These are phyloP conservation scores for Termitomyces sp. DNA, from an alignment of 768 basidiomycete genomes.

Conservation along the genomic window DNA sequence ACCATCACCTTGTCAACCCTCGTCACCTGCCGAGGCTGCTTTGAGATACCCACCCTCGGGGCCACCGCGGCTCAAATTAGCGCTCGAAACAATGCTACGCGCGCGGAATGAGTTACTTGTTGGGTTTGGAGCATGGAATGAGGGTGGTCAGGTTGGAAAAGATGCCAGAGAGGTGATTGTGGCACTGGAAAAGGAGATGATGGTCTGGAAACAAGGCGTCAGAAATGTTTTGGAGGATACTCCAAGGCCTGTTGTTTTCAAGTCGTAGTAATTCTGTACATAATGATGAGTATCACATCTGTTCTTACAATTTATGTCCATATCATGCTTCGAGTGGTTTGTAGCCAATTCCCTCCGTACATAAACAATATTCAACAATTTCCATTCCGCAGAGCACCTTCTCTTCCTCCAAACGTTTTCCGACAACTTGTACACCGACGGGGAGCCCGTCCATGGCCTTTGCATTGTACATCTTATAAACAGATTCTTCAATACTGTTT, in stretches of 20 bases:
- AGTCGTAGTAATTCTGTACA: not conserved
- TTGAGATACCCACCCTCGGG: constrained; percentile 65
- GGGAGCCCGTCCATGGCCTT: constrained; percentile 56
- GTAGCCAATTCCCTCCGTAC: constrained; percentile 24
- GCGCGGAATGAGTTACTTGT: constrained; percentile 61
- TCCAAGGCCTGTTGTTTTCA: constrained; percentile 8
- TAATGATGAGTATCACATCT: not conserved
- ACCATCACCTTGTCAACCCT: constrained; percentile 37
- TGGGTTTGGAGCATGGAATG: constrained; percentile 69
- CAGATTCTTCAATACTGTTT: constrained; percentile 42
- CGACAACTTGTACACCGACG: constrained; percentile 59
- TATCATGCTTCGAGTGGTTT: constrained; percentile 13
- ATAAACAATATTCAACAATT: constrained; percentile 38
- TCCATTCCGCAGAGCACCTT: constrained; percentile 61
- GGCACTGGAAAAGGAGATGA: constrained; percentile 69
- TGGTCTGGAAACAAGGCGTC: constrained; percentile 64
- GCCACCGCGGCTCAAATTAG: constrained; percentile 56
- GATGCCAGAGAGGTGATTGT: constrained; percentile 59
- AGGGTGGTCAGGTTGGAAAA: constrained; percentile 69
- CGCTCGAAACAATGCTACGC: constrained; percentile 58
- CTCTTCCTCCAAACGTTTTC: constrained; percentile 60
- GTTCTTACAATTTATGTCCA: not conserved
- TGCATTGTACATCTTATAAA: constrained; percentile 50
- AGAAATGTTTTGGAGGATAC: constrained; percentile 51
- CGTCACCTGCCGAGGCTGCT: constrained; percentile 15